Base-by-base conservation (phyloP, 1,284 basidiomycete species). In the Cutaneotrichosporon mucoides region DNA sequence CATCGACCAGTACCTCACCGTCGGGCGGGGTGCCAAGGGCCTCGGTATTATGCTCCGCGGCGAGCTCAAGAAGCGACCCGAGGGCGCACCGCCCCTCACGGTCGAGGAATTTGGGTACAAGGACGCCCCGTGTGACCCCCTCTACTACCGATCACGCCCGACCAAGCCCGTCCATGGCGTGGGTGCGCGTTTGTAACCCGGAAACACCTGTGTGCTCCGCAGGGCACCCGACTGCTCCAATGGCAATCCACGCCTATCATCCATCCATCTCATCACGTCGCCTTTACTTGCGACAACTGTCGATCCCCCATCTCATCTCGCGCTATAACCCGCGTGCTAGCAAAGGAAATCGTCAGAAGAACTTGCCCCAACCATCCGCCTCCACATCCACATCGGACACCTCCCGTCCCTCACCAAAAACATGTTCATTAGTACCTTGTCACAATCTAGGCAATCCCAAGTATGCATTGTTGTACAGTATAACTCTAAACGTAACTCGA, bases 41-140 rank as follows among this genome's bases (percentile, higher is more conserved):
- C 60, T 78, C 16, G 76, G 76, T 2, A 72, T 76, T 54, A 76
- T 76, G 72, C 67, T 78, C 41, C 63, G 70, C 16, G 72, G 73
- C 34, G 76, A 78, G 60, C 62, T 76, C 36, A 71, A 68, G 55
- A 63, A 68, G 55, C 54, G 71, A 44, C 60, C 62, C 11, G 59
- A 67, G 9, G 70, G 69, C 3, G 66, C 68, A 1, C 62, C 65
- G 12, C 38, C 52, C n/a, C 67, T 75, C 33, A 43, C 37, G 3
- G 72, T 77, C 9, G 63, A 67, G 55, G 73, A 76, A 64, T 73
- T 71, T 59, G 73, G 75, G 2, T 70, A 72, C 15, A 62, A 67
- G 54, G 67, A 70, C 35, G 51, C 34, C 33, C 45, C 45, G 16
- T 11, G 10, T 10, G 48, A 38, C 15, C 48, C 49, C 5, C 16